phyloP scores from a whole-genome alignment of 306 rosid species.

The Trifolium subterraneum region DNA sequence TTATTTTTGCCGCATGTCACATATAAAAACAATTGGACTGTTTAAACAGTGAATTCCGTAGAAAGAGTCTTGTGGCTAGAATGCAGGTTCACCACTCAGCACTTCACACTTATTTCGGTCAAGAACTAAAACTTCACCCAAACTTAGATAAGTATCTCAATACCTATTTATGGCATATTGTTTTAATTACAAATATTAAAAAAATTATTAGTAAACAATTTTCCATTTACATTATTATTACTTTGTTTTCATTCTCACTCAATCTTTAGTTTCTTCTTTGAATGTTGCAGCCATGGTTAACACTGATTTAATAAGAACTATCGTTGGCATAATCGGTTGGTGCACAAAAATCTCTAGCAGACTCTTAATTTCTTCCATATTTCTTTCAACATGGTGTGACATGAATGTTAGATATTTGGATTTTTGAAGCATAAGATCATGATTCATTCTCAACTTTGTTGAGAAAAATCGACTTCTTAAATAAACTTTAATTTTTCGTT shows the following conservation, averaged over 20 bases:
- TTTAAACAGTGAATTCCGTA: conserved; percentile 23
- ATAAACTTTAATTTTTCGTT: not conserved
- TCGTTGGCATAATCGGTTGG: conserved; percentile 63
- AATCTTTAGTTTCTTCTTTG: conserved; percentile 8
- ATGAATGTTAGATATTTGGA: not conserved
- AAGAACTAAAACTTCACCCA: conserved; percentile 26
- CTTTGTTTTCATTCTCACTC: not conserved
- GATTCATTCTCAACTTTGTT: not conserved
- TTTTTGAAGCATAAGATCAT: not conserved
- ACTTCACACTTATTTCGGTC: conserved; percentile 25
- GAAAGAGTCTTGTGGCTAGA: conserved; percentile 42
- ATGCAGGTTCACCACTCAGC: conserved; percentile 24
- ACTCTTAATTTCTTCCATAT: too few species aligned
- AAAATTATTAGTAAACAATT: not conserved
- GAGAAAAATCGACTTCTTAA: not conserved
- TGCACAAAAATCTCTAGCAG: not conserved
- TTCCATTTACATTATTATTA: not conserved
- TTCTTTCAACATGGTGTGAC: not conserved
- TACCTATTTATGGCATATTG: conserved; percentile 22
- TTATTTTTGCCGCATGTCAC: too few species aligned
- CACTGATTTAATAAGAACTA: conserved; percentile 31
- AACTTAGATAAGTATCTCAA: conserved; percentile 11
- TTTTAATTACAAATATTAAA: not conserved
- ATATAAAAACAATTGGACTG: too few species aligned
- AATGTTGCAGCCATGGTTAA: conserved; percentile 46